Evolutionary conservation across 331 rosid genomes (phyloP), one percentile per base, ranked within the genome.

Genomic region (Stylosanthes scabra): DNA sequence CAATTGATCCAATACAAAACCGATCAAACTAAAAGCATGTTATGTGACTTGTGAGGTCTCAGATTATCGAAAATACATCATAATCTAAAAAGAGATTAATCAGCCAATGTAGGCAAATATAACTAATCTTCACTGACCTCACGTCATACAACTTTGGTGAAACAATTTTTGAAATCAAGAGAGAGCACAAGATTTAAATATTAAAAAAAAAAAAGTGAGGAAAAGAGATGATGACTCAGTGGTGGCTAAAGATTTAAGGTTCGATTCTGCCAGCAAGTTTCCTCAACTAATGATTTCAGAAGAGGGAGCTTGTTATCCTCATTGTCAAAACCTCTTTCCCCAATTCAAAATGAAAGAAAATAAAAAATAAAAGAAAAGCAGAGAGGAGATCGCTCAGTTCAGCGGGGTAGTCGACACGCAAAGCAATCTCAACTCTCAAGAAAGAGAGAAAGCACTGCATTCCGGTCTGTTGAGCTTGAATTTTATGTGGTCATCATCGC

Each of bases 401-500:
- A 90, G 92, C 92, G 92, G 93, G 97, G 82, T 90, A 0, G 11
- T 90, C 97, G 92, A 93, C 97, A 91, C 86, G 90, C 92, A 89
- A 87, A 47, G 76, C 37, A 40, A 8, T 29, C 74, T 79, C 79
- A 8, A 72, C 0, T 29, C 74, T 79, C 79, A 8, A 72, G 0
- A 29, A 5, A 66, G 55, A 56, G 78, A 81, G 90, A 85, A 75
- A 86, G 75, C 84, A 73, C 90, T 94, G 92, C 93, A 84, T 69
- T 94, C 89, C 96, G 99, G 97, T 91, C 97, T 94, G 97, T 94
- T 91, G 98, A 93, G 98, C 98, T 93, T 94, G 96, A 89, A 91
- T 83, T 80, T 89, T 41, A 83, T 78, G 79, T 51, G 49, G 88
- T 81, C 90, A 83, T 86, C 90, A 86, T 70, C 14, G 85, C 69